Evolutionary conservation across 768 basidiomycete species (phyloP), one percentile per base, ranked within the genome.

Genomic region (Austroboletus eburneus): DNA sequence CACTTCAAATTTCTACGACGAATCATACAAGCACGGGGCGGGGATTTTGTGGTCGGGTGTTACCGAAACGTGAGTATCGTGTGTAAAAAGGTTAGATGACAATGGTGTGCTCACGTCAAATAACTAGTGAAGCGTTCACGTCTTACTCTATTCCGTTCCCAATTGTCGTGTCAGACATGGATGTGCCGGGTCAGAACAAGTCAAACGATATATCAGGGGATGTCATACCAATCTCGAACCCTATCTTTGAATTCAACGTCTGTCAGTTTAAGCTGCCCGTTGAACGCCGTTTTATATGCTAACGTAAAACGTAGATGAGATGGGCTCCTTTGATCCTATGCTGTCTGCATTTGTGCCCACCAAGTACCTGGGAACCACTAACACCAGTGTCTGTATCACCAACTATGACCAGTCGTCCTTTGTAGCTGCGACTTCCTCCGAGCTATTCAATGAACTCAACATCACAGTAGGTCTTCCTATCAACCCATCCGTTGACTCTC

Each of bases 341-440:
- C 56, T 72, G 6, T 70, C 74, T 1, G 75, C 77, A 2, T 78
- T 77, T 43, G 69, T 70, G 5, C 67, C 71, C 0, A 62, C 72
- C 27, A 68, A 74, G 49, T 72, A 75, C 55, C 55, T 77, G 18
- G 79, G 79, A 1, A 67, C 67, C 20, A 58, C 44, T 5, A 70
- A 69, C 34, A 51, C 47, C 14, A 65, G 48, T 22, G 27, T 62
- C 23, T 72, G 69, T 17, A 39, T 69, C 5, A 60, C 64, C 2
- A 67, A 67, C 35, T 70, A 63, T 42, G 70, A 70, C n/a, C 69
- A 72, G 35, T 55, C 52, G 0, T 40, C 65, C 3, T 45, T 66
- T 14, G 62, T 77, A 14, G 60, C 71, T 16, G 77, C 71, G 4
- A 65, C 71, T 0, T 76, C 74, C 1, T 68, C 65, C 17, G 63